These are phyloP conservation scores for Saprolegnia diclina DNA, from an alignment of 352 stramenopile genomes.

Conservation along the genomic window DNA sequence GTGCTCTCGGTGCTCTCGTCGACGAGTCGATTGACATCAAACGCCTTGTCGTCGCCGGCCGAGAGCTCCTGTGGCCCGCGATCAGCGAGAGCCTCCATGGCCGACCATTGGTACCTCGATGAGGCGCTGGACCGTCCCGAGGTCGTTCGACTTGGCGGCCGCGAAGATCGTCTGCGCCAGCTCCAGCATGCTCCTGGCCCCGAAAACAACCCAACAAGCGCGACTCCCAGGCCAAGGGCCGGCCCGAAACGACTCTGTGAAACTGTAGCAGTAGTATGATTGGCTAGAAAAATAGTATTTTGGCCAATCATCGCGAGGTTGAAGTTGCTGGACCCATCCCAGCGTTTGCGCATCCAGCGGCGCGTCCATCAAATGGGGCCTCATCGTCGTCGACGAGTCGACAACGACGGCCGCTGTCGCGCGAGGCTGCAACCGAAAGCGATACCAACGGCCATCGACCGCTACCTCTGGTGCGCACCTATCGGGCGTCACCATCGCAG, in stretches of 20 bases:
- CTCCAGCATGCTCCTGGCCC: slow-evolving; percentile 5
- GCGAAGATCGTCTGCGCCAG: slow-evolving; percentile 18
- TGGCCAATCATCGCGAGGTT: too few species aligned
- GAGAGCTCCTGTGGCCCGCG: neutral
- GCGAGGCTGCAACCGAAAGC: too few species aligned
- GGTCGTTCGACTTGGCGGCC: slow-evolving; percentile 22
- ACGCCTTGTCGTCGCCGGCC: slow-evolving; percentile 5
- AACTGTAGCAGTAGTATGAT: neutral
- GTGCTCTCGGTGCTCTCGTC: slow-evolving; percentile 69
- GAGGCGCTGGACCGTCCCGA: slow-evolving; percentile 14
- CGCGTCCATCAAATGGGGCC: too few species aligned
- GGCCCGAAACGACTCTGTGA: neutral
- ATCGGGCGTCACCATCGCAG: too few species aligned
- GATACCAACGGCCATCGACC: too few species aligned
- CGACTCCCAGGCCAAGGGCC: neutral
- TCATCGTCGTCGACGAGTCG: too few species aligned
- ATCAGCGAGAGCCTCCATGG: neutral
- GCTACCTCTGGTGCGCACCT: too few species aligned
- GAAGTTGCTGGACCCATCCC: too few species aligned
- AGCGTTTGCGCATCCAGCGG: too few species aligned
- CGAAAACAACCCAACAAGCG: neutral
- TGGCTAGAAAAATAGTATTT: too few species aligned
- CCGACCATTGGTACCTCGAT: slow-evolving; percentile 1
- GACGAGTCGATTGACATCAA: slow-evolving; percentile 38
- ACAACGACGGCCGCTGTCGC: too few species aligned